Evolutionary conservation across 805 yeast genomes (phyloP).

Genomic region (Scheffersomyces spartinae): DNA sequence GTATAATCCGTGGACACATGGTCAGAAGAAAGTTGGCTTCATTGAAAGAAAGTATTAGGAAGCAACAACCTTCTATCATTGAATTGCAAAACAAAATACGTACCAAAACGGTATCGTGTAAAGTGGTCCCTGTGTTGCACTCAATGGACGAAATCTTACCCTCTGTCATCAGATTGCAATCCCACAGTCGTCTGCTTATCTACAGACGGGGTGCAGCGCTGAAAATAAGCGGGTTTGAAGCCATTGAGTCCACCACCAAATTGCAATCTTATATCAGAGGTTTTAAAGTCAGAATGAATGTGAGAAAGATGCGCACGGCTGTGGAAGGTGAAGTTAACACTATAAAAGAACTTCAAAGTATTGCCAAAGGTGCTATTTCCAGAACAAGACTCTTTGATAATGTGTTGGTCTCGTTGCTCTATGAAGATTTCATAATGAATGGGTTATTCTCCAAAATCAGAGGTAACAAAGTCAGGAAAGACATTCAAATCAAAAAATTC

Average conservation of each 20-base stretch:
- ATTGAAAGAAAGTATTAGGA: too few relatives aligned
- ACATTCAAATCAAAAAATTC: too few relatives aligned
- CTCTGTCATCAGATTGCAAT: too few relatives aligned
- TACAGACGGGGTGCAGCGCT: too few relatives aligned
- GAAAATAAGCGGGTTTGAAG: too few relatives aligned
- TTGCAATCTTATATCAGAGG: constrained; percentile 29
- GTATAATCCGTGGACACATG: constrained; percentile 19
- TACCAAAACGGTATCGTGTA: too few relatives aligned
- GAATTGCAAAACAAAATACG: too few relatives aligned
- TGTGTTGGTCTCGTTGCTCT: constrained; percentile 29
- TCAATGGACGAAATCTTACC: too few relatives aligned
- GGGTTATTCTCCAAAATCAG: constrained; percentile 31
- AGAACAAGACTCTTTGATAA: constrained; percentile 31
- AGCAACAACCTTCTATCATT: too few relatives aligned
- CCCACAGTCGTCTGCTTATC: too few relatives aligned
- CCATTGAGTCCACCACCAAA: too few relatives aligned
- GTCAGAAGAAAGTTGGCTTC: constrained; percentile 6
- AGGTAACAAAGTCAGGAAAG: constrained; percentile 27
- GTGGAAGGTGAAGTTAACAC: not conserved
- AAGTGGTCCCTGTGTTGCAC: too few relatives aligned
- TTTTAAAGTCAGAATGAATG: constrained; percentile 6
- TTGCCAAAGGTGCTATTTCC: constrained; percentile 33
- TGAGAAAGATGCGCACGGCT: constrained; percentile 1
- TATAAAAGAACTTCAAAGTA: constrained; percentile 29
- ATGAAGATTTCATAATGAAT: constrained; percentile 26